Evolutionary conservation across 352 stramenopile species (phyloP).

Genomic region (Phytophthora pistaciae): DNA sequence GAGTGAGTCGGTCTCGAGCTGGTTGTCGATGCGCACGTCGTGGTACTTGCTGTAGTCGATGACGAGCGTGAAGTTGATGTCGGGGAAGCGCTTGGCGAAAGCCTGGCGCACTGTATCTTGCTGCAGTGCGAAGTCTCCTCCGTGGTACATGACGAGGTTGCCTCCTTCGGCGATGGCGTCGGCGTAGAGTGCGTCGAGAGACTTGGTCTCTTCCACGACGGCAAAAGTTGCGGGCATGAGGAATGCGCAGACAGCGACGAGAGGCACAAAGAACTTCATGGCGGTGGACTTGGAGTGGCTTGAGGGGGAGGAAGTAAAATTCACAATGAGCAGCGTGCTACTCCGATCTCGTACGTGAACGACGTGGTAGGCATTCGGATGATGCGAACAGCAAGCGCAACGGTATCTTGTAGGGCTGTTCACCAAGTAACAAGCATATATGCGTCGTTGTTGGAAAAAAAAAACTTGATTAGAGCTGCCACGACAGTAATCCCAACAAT

Average conservation of each 20-base stretch:
- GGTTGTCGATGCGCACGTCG: conserved; percentile 70
- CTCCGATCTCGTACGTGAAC: too few relatives aligned
- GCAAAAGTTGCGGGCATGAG: conserved; percentile 8
- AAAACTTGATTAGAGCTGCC: too few relatives aligned
- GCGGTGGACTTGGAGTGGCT: too few relatives aligned
- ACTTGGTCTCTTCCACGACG: conserved; percentile 53
- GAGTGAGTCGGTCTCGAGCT: conserved; percentile 52
- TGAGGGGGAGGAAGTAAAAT: too few relatives aligned
- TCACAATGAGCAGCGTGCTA: too few relatives aligned
- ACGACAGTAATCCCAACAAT: too few relatives aligned
- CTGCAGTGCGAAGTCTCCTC: conserved; percentile 43
- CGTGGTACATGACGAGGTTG: conserved; percentile 58
- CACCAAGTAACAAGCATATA: too few relatives aligned
- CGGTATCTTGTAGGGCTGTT: too few relatives aligned
- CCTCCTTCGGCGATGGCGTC: conserved; percentile 59
- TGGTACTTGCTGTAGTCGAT: conserved; percentile 69
- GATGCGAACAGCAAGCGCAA: too few relatives aligned
- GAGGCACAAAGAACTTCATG: conserved; percentile 22
- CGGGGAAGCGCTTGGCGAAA: conserved; percentile 45
- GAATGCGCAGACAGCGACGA: conserved; percentile 17
- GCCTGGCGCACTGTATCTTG: conserved; percentile 27
- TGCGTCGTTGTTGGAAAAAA: too few relatives aligned
- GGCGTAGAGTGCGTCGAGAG: conserved; percentile 52
- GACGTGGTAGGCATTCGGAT: too few relatives aligned
- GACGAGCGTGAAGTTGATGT: conserved; percentile 70